Percentiles rank a stretch among this genome's conserved stretches.
Evolutionary conservation across 2,329 filamentous ascomycete species (phyloP).

Genomic region (Colletotrichum sp.): DNA sequence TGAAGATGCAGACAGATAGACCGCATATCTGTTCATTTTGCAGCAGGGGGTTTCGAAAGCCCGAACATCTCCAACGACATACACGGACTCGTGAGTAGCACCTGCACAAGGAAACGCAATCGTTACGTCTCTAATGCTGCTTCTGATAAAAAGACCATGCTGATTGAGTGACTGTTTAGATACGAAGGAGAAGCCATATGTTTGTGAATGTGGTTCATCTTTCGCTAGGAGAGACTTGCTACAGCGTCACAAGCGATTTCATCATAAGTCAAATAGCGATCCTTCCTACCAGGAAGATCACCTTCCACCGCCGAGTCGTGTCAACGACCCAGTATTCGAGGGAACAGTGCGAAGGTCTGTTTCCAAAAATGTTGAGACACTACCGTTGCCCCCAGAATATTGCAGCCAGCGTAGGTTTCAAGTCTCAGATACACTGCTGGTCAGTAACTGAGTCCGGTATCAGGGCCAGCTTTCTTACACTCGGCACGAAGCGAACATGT

Average conservation of each 20-base stretch:
- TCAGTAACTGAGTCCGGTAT: not conserved
- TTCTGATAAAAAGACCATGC: not conserved
- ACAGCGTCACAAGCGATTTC: not conserved
- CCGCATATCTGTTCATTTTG: not conserved
- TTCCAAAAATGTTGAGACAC: not conserved
- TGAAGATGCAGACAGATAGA: not conserved
- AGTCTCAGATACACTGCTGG: not conserved
- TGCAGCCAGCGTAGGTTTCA: not conserved
- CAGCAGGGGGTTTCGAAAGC: not conserved
- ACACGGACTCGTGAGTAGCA: not conserved
- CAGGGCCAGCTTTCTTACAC: not conserved
- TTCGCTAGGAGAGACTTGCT: not conserved
- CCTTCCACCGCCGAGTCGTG: not conserved
- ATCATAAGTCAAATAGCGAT: not conserved
- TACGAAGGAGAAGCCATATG: not conserved
- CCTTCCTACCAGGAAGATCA: too few species aligned
- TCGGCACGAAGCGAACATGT: not conserved
- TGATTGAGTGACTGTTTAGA: not conserved
- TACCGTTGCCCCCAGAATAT: not conserved
- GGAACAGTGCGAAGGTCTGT: not conserved
- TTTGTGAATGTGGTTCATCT: not conserved
- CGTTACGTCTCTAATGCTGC: rapidly evolving
- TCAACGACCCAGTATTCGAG: not conserved
- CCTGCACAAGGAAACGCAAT: not conserved
- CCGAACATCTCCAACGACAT: not conserved